These are phyloP conservation scores for Fusarium cicatricum DNA, from an alignment of 2,329 filamentous ascomycete species.

Conservation along the genomic window DNA sequence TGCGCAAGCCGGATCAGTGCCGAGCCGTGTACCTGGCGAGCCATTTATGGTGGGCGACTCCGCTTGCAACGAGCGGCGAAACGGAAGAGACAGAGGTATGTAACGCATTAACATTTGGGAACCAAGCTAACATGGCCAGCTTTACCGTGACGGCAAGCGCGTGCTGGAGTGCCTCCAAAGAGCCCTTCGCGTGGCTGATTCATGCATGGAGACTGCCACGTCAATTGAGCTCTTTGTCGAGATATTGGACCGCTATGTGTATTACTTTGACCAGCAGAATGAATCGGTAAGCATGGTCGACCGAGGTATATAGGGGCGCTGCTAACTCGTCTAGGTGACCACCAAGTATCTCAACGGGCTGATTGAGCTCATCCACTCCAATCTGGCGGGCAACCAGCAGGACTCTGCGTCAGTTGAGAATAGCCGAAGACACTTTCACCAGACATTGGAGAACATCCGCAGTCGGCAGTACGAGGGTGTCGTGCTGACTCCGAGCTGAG, in stretches of 20 bases:
- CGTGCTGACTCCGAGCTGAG: conserved; percentile 68
- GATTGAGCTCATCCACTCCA: conserved; percentile 98
- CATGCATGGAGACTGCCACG: conserved; percentile 98
- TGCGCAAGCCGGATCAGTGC: conserved; percentile 98
- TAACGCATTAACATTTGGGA: conserved; percentile 44
- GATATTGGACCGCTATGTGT: conserved; percentile 97
- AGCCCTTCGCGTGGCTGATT: conserved; percentile 93
- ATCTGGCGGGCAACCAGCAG: conserved; percentile 84
- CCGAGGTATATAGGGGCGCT: not conserved
- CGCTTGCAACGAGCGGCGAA: conserved; percentile 78
- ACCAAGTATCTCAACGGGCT: conserved; percentile 98
- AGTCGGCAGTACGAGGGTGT: conserved; percentile 94
- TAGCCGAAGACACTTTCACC: conserved; percentile 91
- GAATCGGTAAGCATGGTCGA: conserved; percentile 72
- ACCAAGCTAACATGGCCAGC: conserved; percentile 57
- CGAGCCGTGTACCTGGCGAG: conserved; percentile 95
- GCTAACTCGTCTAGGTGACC: conserved; percentile 67
- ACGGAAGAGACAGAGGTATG: conserved; percentile 79
- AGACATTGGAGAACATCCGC: conserved; percentile 92
- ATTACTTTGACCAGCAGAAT: conserved; percentile 99
- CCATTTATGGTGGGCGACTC: conserved; percentile 97
- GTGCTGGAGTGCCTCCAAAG: conserved; percentile 96
- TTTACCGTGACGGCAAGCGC: conserved; percentile 96
- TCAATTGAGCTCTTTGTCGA: conserved; percentile 98
- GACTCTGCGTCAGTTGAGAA: conserved; percentile 85